phyloP scores from a whole-genome alignment of 169 alveolate species.

The Cryptosporidium xiaoi region DNA sequence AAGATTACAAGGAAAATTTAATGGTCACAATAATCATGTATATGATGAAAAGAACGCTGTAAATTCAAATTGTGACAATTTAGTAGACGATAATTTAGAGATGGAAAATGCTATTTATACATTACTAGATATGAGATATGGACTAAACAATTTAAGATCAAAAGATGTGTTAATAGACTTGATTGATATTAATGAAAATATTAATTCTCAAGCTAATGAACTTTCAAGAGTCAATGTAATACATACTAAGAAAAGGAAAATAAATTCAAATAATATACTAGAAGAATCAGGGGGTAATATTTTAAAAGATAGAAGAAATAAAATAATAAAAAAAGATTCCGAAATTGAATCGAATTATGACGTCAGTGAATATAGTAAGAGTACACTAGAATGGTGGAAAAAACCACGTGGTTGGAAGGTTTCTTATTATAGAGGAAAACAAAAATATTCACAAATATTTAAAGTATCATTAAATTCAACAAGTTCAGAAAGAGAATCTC shows the following conservation, averaged over 20 bases:
- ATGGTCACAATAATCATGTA: background rate
- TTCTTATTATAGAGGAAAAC: constrained; percentile 29
- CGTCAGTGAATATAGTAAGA: background rate
- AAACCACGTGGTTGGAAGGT: constrained; percentile 75
- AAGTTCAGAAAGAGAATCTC: constrained; percentile 37
- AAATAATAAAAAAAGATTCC: background rate
- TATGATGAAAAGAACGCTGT: background rate
- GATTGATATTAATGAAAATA: background rate
- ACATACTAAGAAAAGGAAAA: background rate
- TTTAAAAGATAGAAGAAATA: background rate
- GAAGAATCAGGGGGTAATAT: background rate
- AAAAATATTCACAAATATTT: constrained; percentile 35
- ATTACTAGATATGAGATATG: constrained; percentile 42
- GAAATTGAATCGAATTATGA: background rate
- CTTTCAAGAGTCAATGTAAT: background rate
- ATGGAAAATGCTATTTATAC: constrained; percentile 42
- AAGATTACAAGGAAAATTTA: constrained; percentile 45
- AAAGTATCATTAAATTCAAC: constrained; percentile 25
- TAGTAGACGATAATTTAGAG: background rate
- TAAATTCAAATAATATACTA: background rate
- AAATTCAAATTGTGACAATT: background rate
- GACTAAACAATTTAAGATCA: constrained; percentile 6
- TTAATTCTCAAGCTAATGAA: background rate
- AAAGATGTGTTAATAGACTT: constrained; percentile 19
- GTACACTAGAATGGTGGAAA: constrained; percentile 68